Evolutionary conservation across 1,139 yeast species (phyloP).

Genomic region (Pichia sp.): DNA sequence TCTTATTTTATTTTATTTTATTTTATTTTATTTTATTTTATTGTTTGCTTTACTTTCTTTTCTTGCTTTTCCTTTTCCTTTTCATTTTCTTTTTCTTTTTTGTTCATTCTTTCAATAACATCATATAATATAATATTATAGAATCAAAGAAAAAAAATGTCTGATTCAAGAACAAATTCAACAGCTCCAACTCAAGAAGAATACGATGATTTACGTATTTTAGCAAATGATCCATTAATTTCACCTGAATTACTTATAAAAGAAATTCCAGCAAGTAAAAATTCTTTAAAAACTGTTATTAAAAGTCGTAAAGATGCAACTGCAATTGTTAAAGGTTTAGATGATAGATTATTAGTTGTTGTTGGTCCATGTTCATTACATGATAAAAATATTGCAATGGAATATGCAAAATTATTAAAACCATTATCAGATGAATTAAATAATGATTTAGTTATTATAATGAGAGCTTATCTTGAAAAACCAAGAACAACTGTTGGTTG

Average conservation of each 20-base stretch:
- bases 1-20: too few relatives aligned
- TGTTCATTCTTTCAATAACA: background rate
- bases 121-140: too few relatives aligned
- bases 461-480: conserved; percentile 97
- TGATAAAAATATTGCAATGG: conserved; percentile 83
- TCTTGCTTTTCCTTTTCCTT: background rate
- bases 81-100: background rate
- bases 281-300: conserved; percentile 61
- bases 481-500: conserved; percentile 99
- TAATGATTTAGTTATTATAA: conserved; percentile 73
- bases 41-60: background rate
- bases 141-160: conserved; percentile 2
- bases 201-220: conserved; percentile 81
- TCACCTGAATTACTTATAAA: conserved; percentile 81
- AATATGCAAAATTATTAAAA: conserved; percentile 70
- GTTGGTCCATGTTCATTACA: conserved; percentile 96
- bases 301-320: conserved; percentile 72
- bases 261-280: conserved; percentile 64
- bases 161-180: conserved; percentile 13
- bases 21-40: too few relatives aligned
- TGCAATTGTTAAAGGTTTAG: conserved; percentile 62
- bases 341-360: conserved; percentile 73
- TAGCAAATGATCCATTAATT: conserved; percentile 84
- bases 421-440: conserved; percentile 61
- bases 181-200: conserved; percentile 59